Base-by-base conservation (phyloP, 306 rosid genomes). In the barrel medic (Medicago truncatula) region DNA sequence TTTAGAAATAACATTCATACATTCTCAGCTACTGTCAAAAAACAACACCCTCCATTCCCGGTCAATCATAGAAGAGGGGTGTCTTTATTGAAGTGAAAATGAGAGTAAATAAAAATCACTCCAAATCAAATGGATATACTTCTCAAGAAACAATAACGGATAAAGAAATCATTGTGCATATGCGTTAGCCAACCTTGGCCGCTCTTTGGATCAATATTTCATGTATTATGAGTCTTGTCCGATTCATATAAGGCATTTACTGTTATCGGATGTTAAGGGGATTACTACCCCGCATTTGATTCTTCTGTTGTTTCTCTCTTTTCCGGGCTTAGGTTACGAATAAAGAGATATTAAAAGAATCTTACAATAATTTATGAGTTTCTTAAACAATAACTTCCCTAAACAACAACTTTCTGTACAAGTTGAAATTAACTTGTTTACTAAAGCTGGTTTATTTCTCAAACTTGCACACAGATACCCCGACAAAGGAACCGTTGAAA, bases 1-100 rank as follows among this genome's bases (percentile, higher is more conserved):
- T 54, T n/a, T 36, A 78, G 67, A 62, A 73, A 47, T 12, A 69
- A 59, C 7, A 72, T 15, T 25, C 31, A 41, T 60, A 28, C 73
- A 59, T 11, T 78, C 71, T n/a, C 43, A 73, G 73, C 18, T n/a
- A 46, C 23, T 5, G 10, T 50, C 68, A 50, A 47, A 49, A 16
- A 36, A 20, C 39, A 76, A 17, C 41, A 54, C 23, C 64, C 0
- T 18, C 31, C 31, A 20, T 2, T 56, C 21, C 14, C 31, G 15
- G 7, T 18, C 61, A 3, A 67, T 12, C 68, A 16, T 13, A 36
- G 44, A 38, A 13, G 75, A 46, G 56, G 56, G 9, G 57, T 18
- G 59, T 18, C 11, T 41, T 18, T 43, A n/a, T 9, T 41, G 21
- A 58, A 76, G 64, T 28, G 36, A 78, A 49, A 46, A 40, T n/a